Conservation (phyloP, 495 filamentous ascomycete species). For the Neurospora sp. region DNA sequence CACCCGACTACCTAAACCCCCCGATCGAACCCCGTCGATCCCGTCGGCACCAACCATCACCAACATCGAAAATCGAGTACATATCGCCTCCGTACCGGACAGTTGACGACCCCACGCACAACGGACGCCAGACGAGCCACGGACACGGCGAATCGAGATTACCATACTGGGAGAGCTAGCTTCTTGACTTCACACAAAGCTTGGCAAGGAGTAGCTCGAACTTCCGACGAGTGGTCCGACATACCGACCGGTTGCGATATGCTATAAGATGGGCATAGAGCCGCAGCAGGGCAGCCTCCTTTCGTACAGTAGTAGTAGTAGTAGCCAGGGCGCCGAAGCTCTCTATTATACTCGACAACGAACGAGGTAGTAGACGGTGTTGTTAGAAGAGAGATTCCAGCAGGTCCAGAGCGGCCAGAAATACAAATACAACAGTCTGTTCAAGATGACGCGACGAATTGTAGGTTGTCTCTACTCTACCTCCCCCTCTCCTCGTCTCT, state of each 20-base stretch:
- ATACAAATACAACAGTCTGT: not conserved
- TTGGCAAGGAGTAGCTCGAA: not conserved
- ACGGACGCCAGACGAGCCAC: not conserved
- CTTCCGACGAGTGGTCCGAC: not conserved
- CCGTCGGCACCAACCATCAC: not conserved
- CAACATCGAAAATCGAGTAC: not conserved
- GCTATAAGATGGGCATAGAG: constrained; percentile 5
- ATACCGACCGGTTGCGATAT: not conserved
- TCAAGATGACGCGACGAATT: constrained; percentile 34
- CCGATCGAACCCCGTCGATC: not conserved
- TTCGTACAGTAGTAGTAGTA: not conserved
- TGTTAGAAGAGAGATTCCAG: not conserved
- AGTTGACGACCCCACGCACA: not conserved
- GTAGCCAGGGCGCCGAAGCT: not conserved
- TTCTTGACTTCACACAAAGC: not conserved
- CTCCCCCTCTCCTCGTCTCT: not conserved
- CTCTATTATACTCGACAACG: not conserved
- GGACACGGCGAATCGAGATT: not conserved
- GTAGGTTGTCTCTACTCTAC: constrained; percentile 18
- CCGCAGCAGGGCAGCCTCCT: not conserved
- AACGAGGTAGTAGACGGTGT: not conserved
- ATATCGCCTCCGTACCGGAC: not conserved
- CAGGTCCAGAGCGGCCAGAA: not conserved
- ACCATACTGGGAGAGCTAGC: not conserved
- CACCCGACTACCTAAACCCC: not conserved